Evolutionary conservation across 441 rosid genomes (phyloP), one percentile per base, ranked within the genome.

Genomic region (Pelargonium citronellum): DNA sequence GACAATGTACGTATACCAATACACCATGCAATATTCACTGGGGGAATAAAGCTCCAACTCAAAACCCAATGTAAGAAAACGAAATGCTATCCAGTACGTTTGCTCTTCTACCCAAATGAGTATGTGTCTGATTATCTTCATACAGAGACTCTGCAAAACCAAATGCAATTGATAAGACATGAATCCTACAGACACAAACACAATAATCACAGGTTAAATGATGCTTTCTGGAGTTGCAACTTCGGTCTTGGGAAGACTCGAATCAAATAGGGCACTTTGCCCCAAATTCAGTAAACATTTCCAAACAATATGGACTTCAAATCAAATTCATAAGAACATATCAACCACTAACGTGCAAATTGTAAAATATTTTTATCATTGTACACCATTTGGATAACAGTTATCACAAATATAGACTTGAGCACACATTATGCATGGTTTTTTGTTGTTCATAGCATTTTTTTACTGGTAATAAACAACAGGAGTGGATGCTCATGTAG

Each of bases 101-200:
- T 89, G 95, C 88, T 91, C 97, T 79, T 95, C 97, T 78, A 90
- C 85, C 97, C 97, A 90, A 75, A 83, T 69, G 62, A 89, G 95
- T 66, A 95, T 81, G 47, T 87, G 86, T 57, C 86, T 86, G 75
- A 88, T 76, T 75, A 87, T 82, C 76, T 81, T 68, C 53, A 65
- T 69, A 55, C 77, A 70, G 51, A 73, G 73, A 69, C 83, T 87
- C 99, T 92, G 92, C 83, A 80, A 82, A 73, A 73, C 16, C 71
- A 85, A 51, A 66, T 5, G 72, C 57, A n/a, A n/a, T 20, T 58
- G 63, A 7, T 58, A 58, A 58, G 63, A 20, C 30, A 57, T 4
- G 10, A 20, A 58, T 58, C 63, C 1, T 20, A 19, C 30, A 58
- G 22, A 19, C 63, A 44, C 49, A 58, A 19, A 58, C 30, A 51